Percentiles rank a stretch among this genome's conserved stretches.
These are phyloP conservation scores for Sclerotiophoma versabilis DNA, from an alignment of 2,329 filamentous ascomycete genomes.

Conservation along the genomic window DNA sequence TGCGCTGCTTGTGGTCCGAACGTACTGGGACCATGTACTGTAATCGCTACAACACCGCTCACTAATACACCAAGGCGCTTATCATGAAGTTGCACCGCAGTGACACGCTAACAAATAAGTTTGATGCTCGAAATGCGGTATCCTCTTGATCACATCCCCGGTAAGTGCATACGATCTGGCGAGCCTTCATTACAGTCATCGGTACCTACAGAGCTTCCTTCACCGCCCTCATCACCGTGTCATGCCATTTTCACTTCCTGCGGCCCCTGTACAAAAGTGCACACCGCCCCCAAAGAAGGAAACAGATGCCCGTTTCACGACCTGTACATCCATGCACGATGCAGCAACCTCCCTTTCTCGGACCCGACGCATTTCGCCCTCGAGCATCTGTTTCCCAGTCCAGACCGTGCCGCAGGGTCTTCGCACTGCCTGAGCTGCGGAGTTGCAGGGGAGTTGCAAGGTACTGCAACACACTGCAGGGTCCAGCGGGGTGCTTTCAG, in stretches of 20 bases:
- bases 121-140: too few species aligned
- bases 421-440: background rate
- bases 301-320: background rate
- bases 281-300: background rate
- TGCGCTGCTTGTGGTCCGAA: background rate
- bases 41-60: background rate
- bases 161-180: background rate
- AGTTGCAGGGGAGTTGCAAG: background rate
- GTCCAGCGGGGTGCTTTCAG: background rate
- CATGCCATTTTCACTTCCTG: background rate
- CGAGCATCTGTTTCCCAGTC: constrained; percentile 1
- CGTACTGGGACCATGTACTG: background rate
- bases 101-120: too few species aligned
- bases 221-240: background rate
- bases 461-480: background rate
- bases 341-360: background rate
- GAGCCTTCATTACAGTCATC: too few species aligned
- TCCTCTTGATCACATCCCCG: background rate
- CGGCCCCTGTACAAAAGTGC: too few species aligned
- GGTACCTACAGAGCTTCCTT: too few species aligned
- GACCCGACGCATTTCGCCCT: background rate
- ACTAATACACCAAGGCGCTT: too few species aligned
- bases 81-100: too few species aligned
- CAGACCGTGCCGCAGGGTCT: background rate
- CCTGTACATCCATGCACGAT: background rate